A percentile compares a stretch with the other conserved stretches of the same genome.
These are phyloP conservation scores for Starmerella potacharoeniae DNA, from an alignment of 805 yeast species.

Conservation along the genomic window DNA sequence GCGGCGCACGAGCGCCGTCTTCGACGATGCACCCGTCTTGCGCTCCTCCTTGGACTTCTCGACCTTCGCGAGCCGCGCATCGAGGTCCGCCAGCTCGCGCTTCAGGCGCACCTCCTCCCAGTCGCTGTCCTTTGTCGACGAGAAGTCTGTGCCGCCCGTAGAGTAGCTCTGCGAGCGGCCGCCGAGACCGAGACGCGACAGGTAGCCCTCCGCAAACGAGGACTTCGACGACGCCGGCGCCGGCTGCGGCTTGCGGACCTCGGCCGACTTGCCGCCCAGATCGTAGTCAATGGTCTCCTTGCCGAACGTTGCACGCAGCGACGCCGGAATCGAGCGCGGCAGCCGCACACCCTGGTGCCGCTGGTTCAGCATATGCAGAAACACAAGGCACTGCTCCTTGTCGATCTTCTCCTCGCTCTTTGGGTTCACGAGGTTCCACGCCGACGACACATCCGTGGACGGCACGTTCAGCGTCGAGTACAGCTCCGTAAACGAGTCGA, in stretches of 20 bases:
- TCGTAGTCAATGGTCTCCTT: slow-evolving; percentile 66
- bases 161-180: slow-evolving; percentile 30
- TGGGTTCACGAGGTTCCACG: slow-evolving; percentile 94
- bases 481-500: slow-evolving; percentile 56
- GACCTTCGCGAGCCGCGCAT: slow-evolving; percentile 42
- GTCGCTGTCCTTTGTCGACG: slow-evolving; percentile 53
- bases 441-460: slow-evolving; percentile 69
- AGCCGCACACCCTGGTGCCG: slow-evolving; percentile 73
- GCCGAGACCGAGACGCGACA: slow-evolving; percentile 34
- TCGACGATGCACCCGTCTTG: slow-evolving; percentile 18
- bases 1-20: slow-evolving; percentile 34
- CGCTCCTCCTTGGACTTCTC: slow-evolving; percentile 20
- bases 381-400: slow-evolving; percentile 83
- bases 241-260: slow-evolving; percentile 24
- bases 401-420: slow-evolving; percentile 77
- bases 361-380: slow-evolving; percentile 82
- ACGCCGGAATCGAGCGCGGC: slow-evolving; percentile 91
- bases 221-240: slow-evolving; percentile 5
- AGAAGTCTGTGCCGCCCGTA: slow-evolving; percentile 46
- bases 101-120: slow-evolving; percentile 85
- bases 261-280: slow-evolving; percentile 39
- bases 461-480: slow-evolving; percentile 67
- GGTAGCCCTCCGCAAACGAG: slow-evolving; percentile 27
- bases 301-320: slow-evolving; percentile 80
- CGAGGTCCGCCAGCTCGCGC: slow-evolving; percentile 67